Evolutionary conservation across 345 rosid species (phyloP).

Genomic region (Streptanthus diversifolius): DNA sequence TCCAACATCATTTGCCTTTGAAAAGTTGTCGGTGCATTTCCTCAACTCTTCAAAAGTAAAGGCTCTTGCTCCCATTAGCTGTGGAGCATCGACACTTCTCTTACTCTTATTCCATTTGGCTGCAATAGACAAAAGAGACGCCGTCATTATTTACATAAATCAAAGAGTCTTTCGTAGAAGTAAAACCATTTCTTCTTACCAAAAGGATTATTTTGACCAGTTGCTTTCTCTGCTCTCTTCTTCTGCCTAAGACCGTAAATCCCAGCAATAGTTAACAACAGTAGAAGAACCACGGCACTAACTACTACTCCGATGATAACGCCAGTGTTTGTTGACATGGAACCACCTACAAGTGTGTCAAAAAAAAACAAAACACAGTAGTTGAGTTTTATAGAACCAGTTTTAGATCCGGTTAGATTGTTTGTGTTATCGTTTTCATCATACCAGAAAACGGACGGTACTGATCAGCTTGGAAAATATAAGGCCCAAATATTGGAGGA

Average conservation of each 20-base stretch:
- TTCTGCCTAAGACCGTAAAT: slow-evolving; percentile 65
- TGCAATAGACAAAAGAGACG: slow-evolving; percentile 35
- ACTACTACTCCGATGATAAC: slow-evolving; percentile 65
- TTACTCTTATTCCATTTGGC: slow-evolving; percentile 65
- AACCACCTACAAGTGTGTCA: slow-evolving; percentile 18
- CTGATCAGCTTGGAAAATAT: slow-evolving; percentile 36
- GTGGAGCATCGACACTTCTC: slow-evolving; percentile 58
- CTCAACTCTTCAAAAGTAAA: slow-evolving; percentile 71
- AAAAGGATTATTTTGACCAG: slow-evolving; percentile 58
- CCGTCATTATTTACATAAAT: not conserved
- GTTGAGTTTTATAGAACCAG: not conserved
- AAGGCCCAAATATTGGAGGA: slow-evolving; percentile 56
- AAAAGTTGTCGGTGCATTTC: slow-evolving; percentile 63
- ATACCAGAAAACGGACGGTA: slow-evolving; percentile 54
- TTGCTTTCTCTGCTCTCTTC: slow-evolving; percentile 65
- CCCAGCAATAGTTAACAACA: slow-evolving; percentile 57
- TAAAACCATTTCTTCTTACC: slow-evolving; percentile 41
- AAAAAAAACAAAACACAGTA: not conserved
- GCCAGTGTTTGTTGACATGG: slow-evolving; percentile 43
- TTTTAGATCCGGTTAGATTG: not conserved
- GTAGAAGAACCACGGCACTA: slow-evolving; percentile 52
- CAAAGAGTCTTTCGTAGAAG: not conserved
- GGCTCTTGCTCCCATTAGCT: slow-evolving; percentile 65
- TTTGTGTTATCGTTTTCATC: not conserved
- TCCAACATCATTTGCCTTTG: slow-evolving; percentile 60